Evolutionary conservation across 2,329 filamentous ascomycete genomes (phyloP).

Genomic region (Diaporthe humulicola): DNA sequence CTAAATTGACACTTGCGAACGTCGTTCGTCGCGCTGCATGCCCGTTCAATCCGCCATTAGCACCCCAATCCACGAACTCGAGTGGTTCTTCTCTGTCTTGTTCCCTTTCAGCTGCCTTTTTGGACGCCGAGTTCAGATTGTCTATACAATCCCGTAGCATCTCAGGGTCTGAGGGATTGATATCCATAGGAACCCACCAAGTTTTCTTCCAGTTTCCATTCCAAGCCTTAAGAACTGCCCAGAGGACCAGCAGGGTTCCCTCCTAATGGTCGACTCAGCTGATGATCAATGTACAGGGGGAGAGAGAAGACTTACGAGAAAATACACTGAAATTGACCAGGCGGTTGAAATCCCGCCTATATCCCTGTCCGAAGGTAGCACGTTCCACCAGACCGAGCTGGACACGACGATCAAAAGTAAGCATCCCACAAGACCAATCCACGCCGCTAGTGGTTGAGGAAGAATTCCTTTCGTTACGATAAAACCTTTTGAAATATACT

Average conservation of each 20-base stretch:
- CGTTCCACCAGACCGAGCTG: conserved; percentile 33
- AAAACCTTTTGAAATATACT: not conserved
- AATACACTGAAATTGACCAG: conserved; percentile 31
- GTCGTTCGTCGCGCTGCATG: not conserved
- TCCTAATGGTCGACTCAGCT: not conserved
- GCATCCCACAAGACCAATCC: conserved; percentile 25
- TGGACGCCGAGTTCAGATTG: conserved; percentile 6
- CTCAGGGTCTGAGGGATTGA: conserved; percentile 8
- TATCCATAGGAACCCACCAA: conserved; percentile 21
- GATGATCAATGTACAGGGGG: too few species aligned
- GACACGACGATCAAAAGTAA: conserved; percentile 29
- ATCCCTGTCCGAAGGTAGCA: not conserved
- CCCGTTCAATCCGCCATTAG: not conserved
- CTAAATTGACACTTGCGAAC: not conserved
- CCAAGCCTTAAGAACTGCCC: conserved; percentile 5
- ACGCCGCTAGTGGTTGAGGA: conserved; percentile 33
- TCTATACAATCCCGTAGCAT: conserved; percentile 13
- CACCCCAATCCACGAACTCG: not conserved
- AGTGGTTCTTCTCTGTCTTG: not conserved
- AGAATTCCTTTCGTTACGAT: conserved; percentile 19
- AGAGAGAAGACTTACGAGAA: not conserved
- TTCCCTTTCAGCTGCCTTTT: conserved; percentile 8
- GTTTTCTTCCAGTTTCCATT: conserved; percentile 23
- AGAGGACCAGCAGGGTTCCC: not conserved
- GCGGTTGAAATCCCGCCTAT: not conserved